Base-by-base conservation (phyloP, 306 rosid species). In the Rubus idaeus region DNA sequence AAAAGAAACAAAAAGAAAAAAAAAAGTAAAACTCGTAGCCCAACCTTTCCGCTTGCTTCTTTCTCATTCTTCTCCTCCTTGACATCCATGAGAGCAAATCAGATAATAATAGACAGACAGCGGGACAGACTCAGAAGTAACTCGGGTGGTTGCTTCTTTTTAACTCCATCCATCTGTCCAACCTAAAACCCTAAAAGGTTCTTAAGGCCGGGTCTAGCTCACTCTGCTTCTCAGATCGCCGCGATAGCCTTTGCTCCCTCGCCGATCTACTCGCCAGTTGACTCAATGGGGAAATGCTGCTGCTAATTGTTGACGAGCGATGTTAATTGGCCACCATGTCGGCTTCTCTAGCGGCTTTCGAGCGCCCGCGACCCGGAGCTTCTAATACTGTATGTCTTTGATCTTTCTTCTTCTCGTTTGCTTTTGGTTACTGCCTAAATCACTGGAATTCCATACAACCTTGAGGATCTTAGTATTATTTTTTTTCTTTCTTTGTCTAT, bases 341-440 rank as follows among this genome's bases (percentile, higher is more conserved):
- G 73, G 91, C 98, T 83, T 79, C 99, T 60, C 83, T 87, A 71
- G 93, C 96, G 56, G 87, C 98, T 81, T 89, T 91, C 74, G 99
- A 96, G 83, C 93, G 97, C 64, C 98, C 93, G 40, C 77, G 98
- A 56, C 91, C 88, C 8, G 97, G 82, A 44, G 85, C 87, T 77
- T 88, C 91, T 4, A 96, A 91, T 56, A 86, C 98, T 90, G 99
- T 96, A 85, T 74, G 78, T 30, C 2, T 2, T 30, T 51, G 26
- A 55, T 45, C 73, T 75, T 75, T 75, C 14, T 40, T 66, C n/a
- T 72, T 72, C 14, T 74, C 56, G 60, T 49, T 56, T 58, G 71
- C 73, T 79, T 46, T 76, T 81, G 81, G 62, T 39, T 79, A 30
- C 26, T 23, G 26, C 26, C 1, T 23, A 23, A 23, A 23, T 23